phyloP scores from a whole-genome alignment of 768 basidiomycete genomes.

The Pleurotus djamor region DNA sequence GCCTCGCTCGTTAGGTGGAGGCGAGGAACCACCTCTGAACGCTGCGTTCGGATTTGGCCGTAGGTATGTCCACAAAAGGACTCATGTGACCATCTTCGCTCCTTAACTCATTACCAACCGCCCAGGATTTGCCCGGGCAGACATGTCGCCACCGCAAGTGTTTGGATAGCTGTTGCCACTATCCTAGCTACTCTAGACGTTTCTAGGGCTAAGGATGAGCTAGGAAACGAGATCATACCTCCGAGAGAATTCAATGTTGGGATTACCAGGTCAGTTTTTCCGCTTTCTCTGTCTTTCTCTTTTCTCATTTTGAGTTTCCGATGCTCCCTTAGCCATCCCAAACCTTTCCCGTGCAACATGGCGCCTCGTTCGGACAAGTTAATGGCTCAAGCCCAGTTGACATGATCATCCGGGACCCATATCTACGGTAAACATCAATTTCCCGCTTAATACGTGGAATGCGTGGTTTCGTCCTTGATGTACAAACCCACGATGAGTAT shows the following conservation, averaged over 20 bases:
- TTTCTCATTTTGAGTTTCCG: background rate
- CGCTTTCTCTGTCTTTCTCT: background rate
- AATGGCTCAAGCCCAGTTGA: too few species aligned
- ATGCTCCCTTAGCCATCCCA: constrained; percentile 39
- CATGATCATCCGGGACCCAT: too few species aligned
- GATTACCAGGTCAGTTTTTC: constrained; percentile 40
- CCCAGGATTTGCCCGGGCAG: constrained; percentile 52
- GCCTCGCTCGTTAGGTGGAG: background rate
- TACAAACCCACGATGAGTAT: too few species aligned
- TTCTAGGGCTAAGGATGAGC: constrained; percentile 32
- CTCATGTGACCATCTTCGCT: background rate
- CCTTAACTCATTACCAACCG: background rate
- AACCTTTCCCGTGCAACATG: constrained; percentile 45
- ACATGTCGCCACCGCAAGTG: constrained; percentile 43
- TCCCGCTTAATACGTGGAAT: too few species aligned
- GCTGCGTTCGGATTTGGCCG: constrained; percentile 1
- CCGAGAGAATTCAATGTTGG: constrained; percentile 33
- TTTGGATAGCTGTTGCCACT: constrained; percentile 42
- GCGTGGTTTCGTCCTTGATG: too few species aligned
- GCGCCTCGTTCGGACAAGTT: constrained; percentile 34
- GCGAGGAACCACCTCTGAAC: background rate
- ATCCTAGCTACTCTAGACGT: constrained; percentile 46
- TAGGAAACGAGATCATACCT: constrained; percentile 37
- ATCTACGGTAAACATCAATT: too few species aligned
- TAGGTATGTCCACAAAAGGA: constrained; percentile 1